Evolutionary conservation across 768 basidiomycete species (phyloP).

Genomic region (Suillus clintonianus): DNA sequence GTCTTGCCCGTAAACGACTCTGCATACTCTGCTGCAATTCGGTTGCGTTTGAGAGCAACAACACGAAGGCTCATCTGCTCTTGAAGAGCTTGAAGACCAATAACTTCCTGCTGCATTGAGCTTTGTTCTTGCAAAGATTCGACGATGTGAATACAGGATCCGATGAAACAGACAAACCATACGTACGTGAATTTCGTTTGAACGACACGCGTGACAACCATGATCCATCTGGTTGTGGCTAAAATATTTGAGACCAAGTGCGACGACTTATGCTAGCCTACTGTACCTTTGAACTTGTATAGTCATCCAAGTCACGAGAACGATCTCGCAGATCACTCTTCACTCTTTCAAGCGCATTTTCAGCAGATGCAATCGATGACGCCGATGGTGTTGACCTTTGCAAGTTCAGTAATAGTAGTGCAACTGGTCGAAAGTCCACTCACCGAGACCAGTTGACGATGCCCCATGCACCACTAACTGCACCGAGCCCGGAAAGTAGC

Average conservation of each 20-base stretch:
- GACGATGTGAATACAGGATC: background rate
- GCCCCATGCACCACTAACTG: slow-evolving; percentile 66
- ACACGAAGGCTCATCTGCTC: slow-evolving; percentile 65
- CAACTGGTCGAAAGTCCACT: background rate
- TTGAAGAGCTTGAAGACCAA: slow-evolving; percentile 67
- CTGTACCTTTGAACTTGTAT: slow-evolving; percentile 25
- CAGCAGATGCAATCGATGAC: slow-evolving; percentile 47
- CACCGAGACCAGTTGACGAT: slow-evolving; percentile 1
- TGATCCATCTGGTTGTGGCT: slow-evolving; percentile 26
- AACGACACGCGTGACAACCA: slow-evolving; percentile 32
- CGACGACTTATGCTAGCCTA: background rate
- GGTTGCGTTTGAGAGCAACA: slow-evolving; percentile 48
- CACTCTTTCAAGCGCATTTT: slow-evolving; percentile 60
- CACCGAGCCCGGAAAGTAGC: slow-evolving; percentile 76
- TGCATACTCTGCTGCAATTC: slow-evolving; percentile 50
- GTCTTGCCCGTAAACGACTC: slow-evolving; percentile 57
- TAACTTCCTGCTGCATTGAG: slow-evolving; percentile 53
- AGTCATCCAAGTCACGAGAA: slow-evolving; percentile 25
- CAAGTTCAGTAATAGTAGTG: slow-evolving; percentile 1
- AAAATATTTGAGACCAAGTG: slow-evolving; percentile 12
- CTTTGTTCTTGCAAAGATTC: slow-evolving; percentile 32
- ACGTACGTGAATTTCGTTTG: slow-evolving; percentile 34
- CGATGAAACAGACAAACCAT: slow-evolving; percentile 11
- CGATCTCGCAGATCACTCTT: slow-evolving; percentile 55
- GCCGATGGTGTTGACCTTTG: slow-evolving; percentile 23